These are phyloP conservation scores for Podaxis sp. DNA, from an alignment of 768 basidiomycete species.

Conservation along the genomic window DNA sequence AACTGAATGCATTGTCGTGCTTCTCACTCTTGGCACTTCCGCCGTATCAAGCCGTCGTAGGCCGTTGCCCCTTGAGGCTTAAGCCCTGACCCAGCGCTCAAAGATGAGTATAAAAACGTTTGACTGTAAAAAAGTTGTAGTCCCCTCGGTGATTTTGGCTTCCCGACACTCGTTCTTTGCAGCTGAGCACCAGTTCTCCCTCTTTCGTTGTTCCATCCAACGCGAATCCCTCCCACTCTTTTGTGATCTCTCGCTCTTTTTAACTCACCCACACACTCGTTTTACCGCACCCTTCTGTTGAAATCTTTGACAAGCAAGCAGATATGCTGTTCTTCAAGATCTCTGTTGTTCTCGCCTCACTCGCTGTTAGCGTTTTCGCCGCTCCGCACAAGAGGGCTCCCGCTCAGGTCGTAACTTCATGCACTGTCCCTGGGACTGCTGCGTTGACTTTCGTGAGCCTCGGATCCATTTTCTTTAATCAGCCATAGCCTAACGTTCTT, in stretches of 20 bases:
- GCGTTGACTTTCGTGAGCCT: constrained; percentile 41
- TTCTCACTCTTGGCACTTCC: too few relatives aligned
- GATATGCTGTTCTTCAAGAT: constrained; percentile 7
- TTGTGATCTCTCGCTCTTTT: neutral
- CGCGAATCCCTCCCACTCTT: neutral
- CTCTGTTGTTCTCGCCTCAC: constrained; percentile 13
- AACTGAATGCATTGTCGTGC: too few relatives aligned
- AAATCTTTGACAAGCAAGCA: neutral
- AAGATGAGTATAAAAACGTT: too few relatives aligned
- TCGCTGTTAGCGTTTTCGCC: constrained; percentile 16
- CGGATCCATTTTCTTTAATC: neutral
- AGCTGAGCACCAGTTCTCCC: neutral
- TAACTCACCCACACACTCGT: neutral
- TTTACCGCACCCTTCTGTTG: neutral
- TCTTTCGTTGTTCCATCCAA: neutral
- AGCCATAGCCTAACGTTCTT: neutral
- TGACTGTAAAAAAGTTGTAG: too few relatives aligned
- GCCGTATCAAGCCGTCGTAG: too few relatives aligned
- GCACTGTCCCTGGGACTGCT: constrained; percentile 36
- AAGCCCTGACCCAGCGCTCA: too few relatives aligned
- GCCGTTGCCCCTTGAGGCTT: too few relatives aligned
- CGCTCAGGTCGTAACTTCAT: constrained; percentile 34
- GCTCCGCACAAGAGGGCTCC: constrained; percentile 19
- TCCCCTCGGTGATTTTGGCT: neutral
- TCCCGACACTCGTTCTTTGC: neutral